Base-by-base conservation (phyloP, 768 basidiomycete species). In the Auricularia heimuer region DNA sequence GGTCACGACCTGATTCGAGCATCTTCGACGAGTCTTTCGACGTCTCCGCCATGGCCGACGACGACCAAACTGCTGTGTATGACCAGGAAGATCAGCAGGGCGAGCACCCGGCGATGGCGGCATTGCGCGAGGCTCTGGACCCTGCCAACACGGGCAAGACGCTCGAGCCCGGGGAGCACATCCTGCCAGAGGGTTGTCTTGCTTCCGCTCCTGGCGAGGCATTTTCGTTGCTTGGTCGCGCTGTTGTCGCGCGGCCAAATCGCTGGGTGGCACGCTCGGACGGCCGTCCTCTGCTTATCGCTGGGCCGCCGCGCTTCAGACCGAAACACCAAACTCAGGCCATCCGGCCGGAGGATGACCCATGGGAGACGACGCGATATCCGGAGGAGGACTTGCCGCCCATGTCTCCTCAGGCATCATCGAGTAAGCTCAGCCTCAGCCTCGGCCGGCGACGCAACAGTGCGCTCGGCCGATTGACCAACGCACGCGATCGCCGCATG, bases 31-130 rank as follows among this genome's bases (percentile, higher is more conserved):
- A 64, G 51, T 64, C 63, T 21, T 18, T 64, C 8, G 47, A 16
- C 47, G 47, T 21, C 14, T 51, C 21, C 47, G 45, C 37, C 12
- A 64, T 16, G 24, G 65, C 63, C 54, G 64, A 29, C 33, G 64
- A 45, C 10, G 44, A 35, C 10, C 21, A 65, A 3, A 7, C 56
- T 60, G 18, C 3, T 3, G 47, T 8, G 44, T 21, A 34, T 24
- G 60, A 62, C 14, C 65, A 66, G 16, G 62, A 60, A 12, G n/a
- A 24, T 7, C 10, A 21, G 33, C 21, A 18, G 47, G 47, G 47
- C 14, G 47, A 51, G 34, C 67, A 65, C 62, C 79, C 81, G 35
- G 77, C 76, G 8, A 77, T 79, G 6, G 72, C 78, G 4, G 79
- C 81, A 11, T 76, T 82, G 18, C 73, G 80, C 3, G 68, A 64